A percentile compares a stretch with the other conserved stretches of the same genome.
phyloP scores from a whole-genome alignment of 257 asterid genomes.

The Marsdenia floribunda region DNA sequence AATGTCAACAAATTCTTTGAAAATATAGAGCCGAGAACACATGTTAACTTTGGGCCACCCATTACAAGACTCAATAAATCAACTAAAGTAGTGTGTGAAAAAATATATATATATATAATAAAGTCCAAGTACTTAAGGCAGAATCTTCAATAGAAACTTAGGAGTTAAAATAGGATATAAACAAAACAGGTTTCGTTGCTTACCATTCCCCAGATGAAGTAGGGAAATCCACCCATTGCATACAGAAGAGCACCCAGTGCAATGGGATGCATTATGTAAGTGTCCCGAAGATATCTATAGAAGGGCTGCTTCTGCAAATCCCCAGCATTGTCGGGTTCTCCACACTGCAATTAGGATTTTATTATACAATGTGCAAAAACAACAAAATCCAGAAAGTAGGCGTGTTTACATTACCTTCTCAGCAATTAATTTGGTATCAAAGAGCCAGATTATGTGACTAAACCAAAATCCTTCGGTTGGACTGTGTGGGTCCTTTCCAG shows the following conservation, averaged over 20 bases:
- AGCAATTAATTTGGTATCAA: conserved; percentile 36
- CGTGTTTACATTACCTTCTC: conserved; percentile 36
- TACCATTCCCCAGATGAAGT: conserved; percentile 83
- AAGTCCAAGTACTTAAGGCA: neutral
- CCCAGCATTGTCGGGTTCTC: conserved; percentile 58
- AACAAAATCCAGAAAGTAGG: neutral
- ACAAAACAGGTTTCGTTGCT: conserved; percentile 12
- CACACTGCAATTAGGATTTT: conserved; percentile 36
- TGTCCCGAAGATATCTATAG: conserved; percentile 47
- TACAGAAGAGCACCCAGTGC: conserved; percentile 58
- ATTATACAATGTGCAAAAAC: neutral
- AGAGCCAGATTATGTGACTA: conserved; percentile 81
- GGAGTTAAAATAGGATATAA: neutral
- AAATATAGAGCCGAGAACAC: neutral
- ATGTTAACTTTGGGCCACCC: too few species aligned
- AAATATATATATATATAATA: too few species aligned
- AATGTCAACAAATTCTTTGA: neutral
- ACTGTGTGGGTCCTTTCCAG: conserved; percentile 75
- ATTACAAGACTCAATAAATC: neutral
- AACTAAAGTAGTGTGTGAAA: neutral
- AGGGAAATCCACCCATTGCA: conserved; percentile 75
- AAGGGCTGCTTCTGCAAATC: conserved; percentile 72
- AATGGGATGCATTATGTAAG: conserved; percentile 48
- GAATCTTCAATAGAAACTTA: too few species aligned
- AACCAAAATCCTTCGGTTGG: conserved; percentile 84